These are phyloP conservation scores for Pelargonium australe DNA, from an alignment of 441 rosid genomes.

Conservation along the genomic window DNA sequence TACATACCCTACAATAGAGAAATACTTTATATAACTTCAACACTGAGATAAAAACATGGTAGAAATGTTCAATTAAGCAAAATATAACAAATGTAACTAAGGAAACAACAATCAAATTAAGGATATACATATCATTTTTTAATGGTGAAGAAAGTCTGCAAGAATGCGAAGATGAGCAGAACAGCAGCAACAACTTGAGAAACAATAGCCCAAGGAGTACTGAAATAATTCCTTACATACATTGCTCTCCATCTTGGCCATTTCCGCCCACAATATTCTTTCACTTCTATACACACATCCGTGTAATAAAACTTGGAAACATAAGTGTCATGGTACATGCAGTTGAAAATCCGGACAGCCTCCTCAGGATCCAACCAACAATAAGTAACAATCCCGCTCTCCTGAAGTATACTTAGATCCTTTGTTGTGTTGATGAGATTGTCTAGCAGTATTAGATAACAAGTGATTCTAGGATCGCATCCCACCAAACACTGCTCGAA, in stretches of 20 bases:
- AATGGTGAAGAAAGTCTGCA: background rate
- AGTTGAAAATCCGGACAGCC: constrained; percentile 24
- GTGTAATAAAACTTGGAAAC: constrained; percentile 17
- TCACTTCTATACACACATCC: constrained; percentile 10
- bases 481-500: constrained; percentile 25
- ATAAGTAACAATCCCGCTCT: constrained; percentile 10
- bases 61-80: no score
- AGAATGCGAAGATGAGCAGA: background rate
- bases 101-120: no score
- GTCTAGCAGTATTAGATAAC: constrained; percentile 27
- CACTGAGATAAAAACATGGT: no score
- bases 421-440: constrained; percentile 21
- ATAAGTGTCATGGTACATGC: constrained; percentile 25
- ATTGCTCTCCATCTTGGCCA: constrained; percentile 26
- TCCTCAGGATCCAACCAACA: constrained; percentile 25
- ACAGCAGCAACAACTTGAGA: constrained; percentile 16
- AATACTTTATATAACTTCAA: no score
- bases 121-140: no score
- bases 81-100: no score
- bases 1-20: no score
- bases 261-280: background rate
- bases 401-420: constrained; percentile 21
- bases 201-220: constrained; percentile 23
- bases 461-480: constrained; percentile 16
- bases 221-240: constrained; percentile 18